Conservation (phyloP, 164 flowering plant genomes). For the Hamamelis virginiana region DNA sequence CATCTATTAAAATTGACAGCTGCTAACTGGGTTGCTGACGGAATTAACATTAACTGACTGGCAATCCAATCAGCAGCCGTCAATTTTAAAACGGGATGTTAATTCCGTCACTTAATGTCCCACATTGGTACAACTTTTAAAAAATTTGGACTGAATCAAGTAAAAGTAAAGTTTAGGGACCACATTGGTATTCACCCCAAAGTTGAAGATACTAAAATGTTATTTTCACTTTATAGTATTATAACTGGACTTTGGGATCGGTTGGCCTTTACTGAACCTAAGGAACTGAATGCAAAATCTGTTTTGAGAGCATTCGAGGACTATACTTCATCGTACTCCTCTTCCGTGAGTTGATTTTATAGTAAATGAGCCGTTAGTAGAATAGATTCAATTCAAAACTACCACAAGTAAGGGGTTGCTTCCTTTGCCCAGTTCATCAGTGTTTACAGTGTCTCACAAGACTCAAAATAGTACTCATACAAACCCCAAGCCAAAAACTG, state of each 20-base stretch:
- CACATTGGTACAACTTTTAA: too few relatives aligned
- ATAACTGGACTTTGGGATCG: not conserved
- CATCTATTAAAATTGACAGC: too few relatives aligned
- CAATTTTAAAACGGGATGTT: too few relatives aligned
- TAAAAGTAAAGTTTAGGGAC: too few relatives aligned
- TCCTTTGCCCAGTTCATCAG: not conserved
- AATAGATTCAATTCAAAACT: not conserved
- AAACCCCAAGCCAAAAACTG: not conserved
- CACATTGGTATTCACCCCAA: too few relatives aligned
- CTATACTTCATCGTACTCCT: conserved; percentile 12
- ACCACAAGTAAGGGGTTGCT: not conserved
- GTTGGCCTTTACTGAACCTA: not conserved
- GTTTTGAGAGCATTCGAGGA: conserved; percentile 2
- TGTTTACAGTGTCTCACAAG: conserved; percentile 2
- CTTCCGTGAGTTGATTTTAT: conserved; percentile 12
- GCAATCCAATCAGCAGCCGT: too few relatives aligned
- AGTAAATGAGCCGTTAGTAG: conserved; percentile 6
- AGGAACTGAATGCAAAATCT: not conserved
- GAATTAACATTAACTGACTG: too few relatives aligned
- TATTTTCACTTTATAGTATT: too few relatives aligned
- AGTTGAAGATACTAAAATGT: too few relatives aligned
- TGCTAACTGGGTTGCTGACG: too few relatives aligned
- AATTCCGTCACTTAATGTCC: too few relatives aligned
- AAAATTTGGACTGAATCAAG: too few relatives aligned
- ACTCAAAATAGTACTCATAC: not conserved